These are phyloP conservation scores for Lactifluus pinguis DNA, from an alignment of 768 basidiomycete species.

Conservation along the genomic window DNA sequence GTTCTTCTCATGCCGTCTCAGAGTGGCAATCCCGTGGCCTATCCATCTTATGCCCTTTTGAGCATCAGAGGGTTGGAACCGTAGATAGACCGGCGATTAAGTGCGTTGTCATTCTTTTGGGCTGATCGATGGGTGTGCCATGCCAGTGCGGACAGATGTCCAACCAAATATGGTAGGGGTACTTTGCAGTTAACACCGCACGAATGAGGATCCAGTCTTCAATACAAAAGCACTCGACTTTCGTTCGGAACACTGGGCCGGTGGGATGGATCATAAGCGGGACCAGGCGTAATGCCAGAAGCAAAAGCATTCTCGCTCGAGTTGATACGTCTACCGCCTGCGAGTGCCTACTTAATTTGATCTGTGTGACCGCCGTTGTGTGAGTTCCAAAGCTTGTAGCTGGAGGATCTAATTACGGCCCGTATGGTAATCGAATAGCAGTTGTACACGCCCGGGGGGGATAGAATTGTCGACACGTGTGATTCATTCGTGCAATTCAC, in stretches of 20 bases:
- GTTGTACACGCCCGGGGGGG: neutral
- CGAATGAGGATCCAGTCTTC: neutral
- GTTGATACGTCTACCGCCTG: neutral
- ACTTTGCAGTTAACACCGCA: neutral
- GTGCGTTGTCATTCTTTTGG: neutral
- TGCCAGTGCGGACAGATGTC: neutral
- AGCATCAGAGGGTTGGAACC: neutral
- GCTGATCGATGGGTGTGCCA: neutral
- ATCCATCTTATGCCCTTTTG: neutral
- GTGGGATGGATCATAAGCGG: neutral
- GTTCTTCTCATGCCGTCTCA: neutral
- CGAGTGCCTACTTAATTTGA: neutral
- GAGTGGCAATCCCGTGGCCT: neutral
- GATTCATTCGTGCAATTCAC: neutral
- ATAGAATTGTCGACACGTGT: neutral
- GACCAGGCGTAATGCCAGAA: neutral
- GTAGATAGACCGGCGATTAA: neutral
- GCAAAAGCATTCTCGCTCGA: neutral
- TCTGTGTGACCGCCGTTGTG: neutral
- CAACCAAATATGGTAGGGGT: neutral
- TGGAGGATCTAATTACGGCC: neutral
- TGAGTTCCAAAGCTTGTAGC: neutral
- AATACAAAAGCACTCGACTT: neutral
- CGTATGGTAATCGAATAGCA: neutral
- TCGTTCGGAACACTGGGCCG: neutral